Evolutionary conservation across 1,284 basidiomycete genomes (phyloP).

Genomic region (Schizophyllum amplum): DNA sequence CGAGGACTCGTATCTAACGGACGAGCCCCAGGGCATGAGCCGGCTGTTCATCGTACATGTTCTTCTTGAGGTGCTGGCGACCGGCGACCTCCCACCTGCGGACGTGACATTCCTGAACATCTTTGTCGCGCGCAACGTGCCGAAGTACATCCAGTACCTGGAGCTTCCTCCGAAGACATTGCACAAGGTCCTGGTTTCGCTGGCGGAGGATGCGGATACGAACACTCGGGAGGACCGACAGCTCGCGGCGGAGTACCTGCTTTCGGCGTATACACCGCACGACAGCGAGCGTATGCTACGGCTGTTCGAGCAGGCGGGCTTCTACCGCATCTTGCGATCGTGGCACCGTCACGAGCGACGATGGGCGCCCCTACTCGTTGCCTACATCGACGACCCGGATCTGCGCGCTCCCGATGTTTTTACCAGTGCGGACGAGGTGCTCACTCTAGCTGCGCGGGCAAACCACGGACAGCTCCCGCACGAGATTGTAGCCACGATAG

Average conservation of each 20-base stretch:
- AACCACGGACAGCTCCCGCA: slow-evolving; percentile 40
- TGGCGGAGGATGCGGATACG: slow-evolving; percentile 67
- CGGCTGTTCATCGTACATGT: slow-evolving; percentile 83
- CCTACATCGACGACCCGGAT: slow-evolving; percentile 72
- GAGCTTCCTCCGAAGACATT: slow-evolving; percentile 60
- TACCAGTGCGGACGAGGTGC: slow-evolving; percentile 51
- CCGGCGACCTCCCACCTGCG: slow-evolving; percentile 44
- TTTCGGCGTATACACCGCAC: slow-evolving; percentile 85
- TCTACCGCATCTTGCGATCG: slow-evolving; percentile 82
- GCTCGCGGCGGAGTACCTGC: slow-evolving; percentile 90
- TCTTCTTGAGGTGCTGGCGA: slow-evolving; percentile 71
- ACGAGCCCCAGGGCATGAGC: slow-evolving; percentile 56
- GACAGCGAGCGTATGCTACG: slow-evolving; percentile 61
- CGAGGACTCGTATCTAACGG: slow-evolving; percentile 88
- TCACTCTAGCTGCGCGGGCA: slow-evolving; percentile 35
- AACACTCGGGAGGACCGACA: slow-evolving; percentile 89
- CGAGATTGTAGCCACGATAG: slow-evolving; percentile 45
- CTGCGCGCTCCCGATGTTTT: slow-evolving; percentile 59
- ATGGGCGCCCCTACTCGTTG: slow-evolving; percentile 70
- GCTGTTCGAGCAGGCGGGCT: slow-evolving; percentile 78
- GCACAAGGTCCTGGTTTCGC: slow-evolving; percentile 69
- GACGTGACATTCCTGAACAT: slow-evolving; percentile 87
- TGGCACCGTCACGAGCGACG: slow-evolving; percentile 71
- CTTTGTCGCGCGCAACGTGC: slow-evolving; percentile 93
- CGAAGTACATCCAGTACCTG: slow-evolving; percentile 93